Percentiles rank a stretch among this genome's conserved stretches.
phyloP scores from a whole-genome alignment of 2,329 filamentous ascomycete genomes.

The Colletotrichum graminicola region DNA sequence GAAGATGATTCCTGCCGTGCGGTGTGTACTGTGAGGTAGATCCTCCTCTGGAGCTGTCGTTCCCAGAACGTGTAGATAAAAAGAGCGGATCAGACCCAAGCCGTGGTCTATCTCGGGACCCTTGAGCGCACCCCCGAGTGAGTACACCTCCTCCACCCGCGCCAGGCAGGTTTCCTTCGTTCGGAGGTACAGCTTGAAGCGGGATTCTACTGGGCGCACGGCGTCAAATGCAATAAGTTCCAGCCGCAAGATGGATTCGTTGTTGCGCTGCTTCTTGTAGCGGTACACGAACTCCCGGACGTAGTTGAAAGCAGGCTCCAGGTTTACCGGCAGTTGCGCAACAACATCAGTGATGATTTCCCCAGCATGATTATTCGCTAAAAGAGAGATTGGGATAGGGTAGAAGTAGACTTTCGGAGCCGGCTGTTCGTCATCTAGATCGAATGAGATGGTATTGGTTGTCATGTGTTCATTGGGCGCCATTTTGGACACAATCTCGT shows the following conservation, averaged over 20 bases:
- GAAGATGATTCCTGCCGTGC: constrained; percentile 52
- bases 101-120: constrained; percentile 35
- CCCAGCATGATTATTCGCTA: constrained; percentile 24
- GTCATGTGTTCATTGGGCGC: constrained; percentile 33
- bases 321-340: constrained; percentile 25
- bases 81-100: constrained; percentile 35
- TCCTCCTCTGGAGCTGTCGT: constrained; percentile 37
- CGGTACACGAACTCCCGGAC: constrained; percentile 24
- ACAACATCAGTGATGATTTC: constrained; percentile 31
- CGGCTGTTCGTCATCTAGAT: constrained; percentile 42
- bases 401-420: constrained; percentile 47
- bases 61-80: constrained; percentile 44
- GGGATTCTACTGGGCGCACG: constrained; percentile 46
- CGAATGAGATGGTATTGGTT: constrained; percentile 44
- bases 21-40: constrained; percentile 45
- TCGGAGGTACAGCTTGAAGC: constrained; percentile 55
- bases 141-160: constrained; percentile 46
- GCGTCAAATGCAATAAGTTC: constrained; percentile 52
- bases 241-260: constrained; percentile 22
- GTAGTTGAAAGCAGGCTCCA: constrained; percentile 42
- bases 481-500: constrained; percentile 24
- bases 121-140: constrained; percentile 43
- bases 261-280: constrained; percentile 26
- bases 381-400: constrained; percentile 42
- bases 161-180: constrained; percentile 48